Evolutionary conservation across 2,329 filamentous ascomycete species (phyloP).

Genomic region (Elsinoe arachidis): DNA sequence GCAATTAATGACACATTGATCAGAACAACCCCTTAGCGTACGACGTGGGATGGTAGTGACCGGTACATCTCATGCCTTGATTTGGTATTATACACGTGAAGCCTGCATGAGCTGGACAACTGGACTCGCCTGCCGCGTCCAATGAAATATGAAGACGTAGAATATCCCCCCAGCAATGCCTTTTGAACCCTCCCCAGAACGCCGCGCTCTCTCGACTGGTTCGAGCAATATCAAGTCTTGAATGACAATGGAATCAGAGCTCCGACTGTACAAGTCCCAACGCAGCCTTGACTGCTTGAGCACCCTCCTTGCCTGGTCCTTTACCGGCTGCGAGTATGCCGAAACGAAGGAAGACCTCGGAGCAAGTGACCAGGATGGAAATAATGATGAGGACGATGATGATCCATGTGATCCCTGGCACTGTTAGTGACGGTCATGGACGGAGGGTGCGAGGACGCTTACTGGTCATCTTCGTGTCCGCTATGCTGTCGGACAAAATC

Average conservation of each 20-base stretch:
- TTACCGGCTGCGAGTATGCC: constrained; percentile 48
- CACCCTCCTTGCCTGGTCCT: constrained; percentile 10
- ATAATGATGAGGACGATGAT: constrained; percentile 89
- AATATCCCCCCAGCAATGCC: not conserved
- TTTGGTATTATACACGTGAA: too few relatives aligned
- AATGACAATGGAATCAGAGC: not conserved
- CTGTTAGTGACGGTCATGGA: not conserved
- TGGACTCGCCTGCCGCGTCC: too few relatives aligned
- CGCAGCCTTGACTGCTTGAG: not conserved
- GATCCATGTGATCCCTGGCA: constrained; percentile 79
- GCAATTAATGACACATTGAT: not conserved
- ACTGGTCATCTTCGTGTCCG: constrained; percentile 87
- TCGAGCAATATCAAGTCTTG: not conserved
- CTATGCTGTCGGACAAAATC: constrained; percentile 84
- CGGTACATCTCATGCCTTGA: not conserved
- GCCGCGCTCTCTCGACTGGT: constrained; percentile 11
- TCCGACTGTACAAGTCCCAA: not conserved
- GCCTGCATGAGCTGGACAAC: too few relatives aligned
- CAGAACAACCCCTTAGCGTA: too few relatives aligned
- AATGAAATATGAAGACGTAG: too few relatives aligned
- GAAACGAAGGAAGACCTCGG: constrained; percentile 82
- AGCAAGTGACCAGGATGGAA: constrained; percentile 82
- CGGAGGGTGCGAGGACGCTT: constrained; percentile 18
- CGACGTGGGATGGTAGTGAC: not conserved
- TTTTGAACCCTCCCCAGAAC: not conserved